Evolutionary conservation across 202 grass and related monocot species (phyloP), one percentile per base, ranked within the genome.

Genomic region (Hordeum pubiflorum): DNA sequence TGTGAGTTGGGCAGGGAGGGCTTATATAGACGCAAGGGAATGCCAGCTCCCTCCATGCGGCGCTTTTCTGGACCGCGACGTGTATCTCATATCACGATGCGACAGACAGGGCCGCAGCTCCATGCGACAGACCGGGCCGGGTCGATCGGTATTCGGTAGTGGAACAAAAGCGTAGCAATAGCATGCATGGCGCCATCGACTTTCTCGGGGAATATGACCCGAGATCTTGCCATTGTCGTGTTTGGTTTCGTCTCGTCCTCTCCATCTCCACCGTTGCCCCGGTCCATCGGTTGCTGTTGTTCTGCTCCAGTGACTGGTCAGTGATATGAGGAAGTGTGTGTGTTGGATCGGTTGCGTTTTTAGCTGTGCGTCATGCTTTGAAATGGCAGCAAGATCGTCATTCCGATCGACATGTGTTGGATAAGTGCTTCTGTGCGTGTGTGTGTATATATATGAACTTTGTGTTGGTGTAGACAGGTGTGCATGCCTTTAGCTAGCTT

Each of bases 21-120:
- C 67, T 93, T 93, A 86, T 93, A 93, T 90, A 93, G 78, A 69
- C 73, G 29, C 48, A 22, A 20, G 80, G 63, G 15, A 17, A 33
- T 14, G 70, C 44, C 32, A 69, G 74, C 34, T 76, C 67, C 36
- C 34, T 76, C 67, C 36, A 58, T 57, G 72, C n/a, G 10, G 58
- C 65, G 65, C 58, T 58, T 72, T 58, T 67, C 13, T 56, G 68
- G 74, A 79, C 17, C 57, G 68, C 74, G 74, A n/a, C 50, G n/a
- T 54, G 50, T 8, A 54, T 54, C 14, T 50, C 46, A 7, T n/a
- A 66, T 52, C 32, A 38, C 52, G 75, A 84, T 7, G 34, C 52
- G 87, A 84, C 83, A 84, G 66, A 72, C 29, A 63, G 26, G 70
- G n/a, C 10, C 4, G 5, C 31, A 26, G 2, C 41, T 12, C 40